A percentile compares a stretch with the other conserved stretches of the same genome.
These are phyloP conservation scores for Fusarium haematococcum DNA, from an alignment of 2,329 filamentous ascomycete genomes.

Conservation along the genomic window DNA sequence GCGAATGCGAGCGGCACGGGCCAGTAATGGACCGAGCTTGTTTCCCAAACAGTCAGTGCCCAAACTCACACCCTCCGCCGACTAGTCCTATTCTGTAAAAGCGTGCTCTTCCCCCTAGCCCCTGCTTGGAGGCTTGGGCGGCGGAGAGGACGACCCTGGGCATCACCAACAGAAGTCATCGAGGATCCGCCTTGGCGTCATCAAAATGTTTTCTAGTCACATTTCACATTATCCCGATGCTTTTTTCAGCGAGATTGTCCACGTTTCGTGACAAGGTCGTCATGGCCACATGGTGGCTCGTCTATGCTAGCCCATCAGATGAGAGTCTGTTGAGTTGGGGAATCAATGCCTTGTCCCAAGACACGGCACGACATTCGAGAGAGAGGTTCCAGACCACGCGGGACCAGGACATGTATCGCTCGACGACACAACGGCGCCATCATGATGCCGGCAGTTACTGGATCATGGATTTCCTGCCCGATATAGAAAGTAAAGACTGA, in stretches of 20 bases:
- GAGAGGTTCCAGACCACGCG: constrained; percentile 24
- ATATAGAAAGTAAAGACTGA: neutral
- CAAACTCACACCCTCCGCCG: constrained; percentile 1
- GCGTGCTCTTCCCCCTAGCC: constrained; percentile 32
- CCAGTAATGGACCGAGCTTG: neutral
- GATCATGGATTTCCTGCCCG: neutral
- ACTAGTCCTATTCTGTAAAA: constrained; percentile 31
- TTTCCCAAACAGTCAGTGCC: constrained; percentile 11
- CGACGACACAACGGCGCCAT: constrained; percentile 21
- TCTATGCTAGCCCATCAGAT: neutral
- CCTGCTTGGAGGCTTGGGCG: constrained; percentile 35
- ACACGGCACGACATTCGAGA: neutral
- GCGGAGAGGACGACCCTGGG: constrained; percentile 39
- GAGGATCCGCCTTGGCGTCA: constrained; percentile 39
- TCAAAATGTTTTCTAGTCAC: constrained; percentile 33
- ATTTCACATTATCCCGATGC: constrained; percentile 18
- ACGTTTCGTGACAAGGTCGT: constrained; percentile 11
- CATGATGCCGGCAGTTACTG: constrained; percentile 30
- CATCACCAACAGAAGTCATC: constrained; percentile 21
- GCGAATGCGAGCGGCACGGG: constrained; percentile 24
- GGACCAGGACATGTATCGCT: constrained; percentile 17
- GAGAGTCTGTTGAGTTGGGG: neutral
- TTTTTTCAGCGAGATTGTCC: constrained; percentile 16
- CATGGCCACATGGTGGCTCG: constrained; percentile 22
- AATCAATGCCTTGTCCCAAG: neutral